Evolutionary conservation across 179 eudicot species (phyloP).

Genomic region (Heliamphora pulchella): DNA sequence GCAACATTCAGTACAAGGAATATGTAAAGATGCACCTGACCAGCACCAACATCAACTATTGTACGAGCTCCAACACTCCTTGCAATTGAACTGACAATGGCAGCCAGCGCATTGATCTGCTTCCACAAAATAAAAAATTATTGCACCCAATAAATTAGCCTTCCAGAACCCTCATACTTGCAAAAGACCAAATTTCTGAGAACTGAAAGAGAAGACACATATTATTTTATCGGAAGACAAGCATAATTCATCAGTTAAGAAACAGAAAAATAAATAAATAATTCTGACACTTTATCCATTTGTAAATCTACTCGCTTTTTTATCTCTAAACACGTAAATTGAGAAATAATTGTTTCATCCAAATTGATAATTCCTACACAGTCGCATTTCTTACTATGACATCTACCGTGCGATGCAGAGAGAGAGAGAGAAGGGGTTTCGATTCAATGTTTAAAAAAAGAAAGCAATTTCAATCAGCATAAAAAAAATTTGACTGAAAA

Average conservation of each 20-base stretch:
- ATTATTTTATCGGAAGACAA: not conserved
- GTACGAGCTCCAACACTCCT: constrained; percentile 46
- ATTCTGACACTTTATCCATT: too few relatives aligned
- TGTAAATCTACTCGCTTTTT: too few relatives aligned
- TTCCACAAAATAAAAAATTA: not conserved
- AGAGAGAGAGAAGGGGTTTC: too few relatives aligned
- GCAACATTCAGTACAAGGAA: constrained; percentile 12
- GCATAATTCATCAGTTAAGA: not conserved
- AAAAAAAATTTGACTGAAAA: too few relatives aligned
- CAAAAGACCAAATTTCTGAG: not conserved
- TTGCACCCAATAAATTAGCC: not conserved
- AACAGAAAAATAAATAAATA: too few relatives aligned
- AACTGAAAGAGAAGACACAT: not conserved
- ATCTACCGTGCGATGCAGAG: too few relatives aligned
- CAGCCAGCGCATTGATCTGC: constrained; percentile 76
- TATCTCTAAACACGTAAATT: too few relatives aligned
- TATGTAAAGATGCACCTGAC: constrained; percentile 51
- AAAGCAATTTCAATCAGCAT: too few relatives aligned
- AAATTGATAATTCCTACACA: too few relatives aligned
- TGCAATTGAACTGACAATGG: constrained; percentile 53
- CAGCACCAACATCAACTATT: constrained; percentile 89
- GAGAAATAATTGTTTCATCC: too few relatives aligned
- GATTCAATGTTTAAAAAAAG: too few relatives aligned
- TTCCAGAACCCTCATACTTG: not conserved
- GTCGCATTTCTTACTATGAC: too few relatives aligned